These are phyloP conservation scores for Lipomyces oligophaga DNA, from an alignment of 805 yeast species.

Conservation along the genomic window DNA sequence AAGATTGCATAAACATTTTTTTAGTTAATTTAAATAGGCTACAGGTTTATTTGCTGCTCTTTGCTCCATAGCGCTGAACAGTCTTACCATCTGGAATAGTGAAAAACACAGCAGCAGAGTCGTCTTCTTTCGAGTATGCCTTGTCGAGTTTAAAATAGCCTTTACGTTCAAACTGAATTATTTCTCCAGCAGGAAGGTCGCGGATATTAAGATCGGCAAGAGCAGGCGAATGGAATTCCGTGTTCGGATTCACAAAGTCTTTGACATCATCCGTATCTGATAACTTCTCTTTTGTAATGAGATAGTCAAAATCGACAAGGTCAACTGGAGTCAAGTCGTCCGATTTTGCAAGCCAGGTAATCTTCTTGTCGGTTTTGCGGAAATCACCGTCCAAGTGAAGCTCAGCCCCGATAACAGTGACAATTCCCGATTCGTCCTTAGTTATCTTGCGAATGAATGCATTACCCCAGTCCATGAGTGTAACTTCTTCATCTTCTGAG, in stretches of 20 bases:
- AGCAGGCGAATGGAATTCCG: slow-evolving; percentile 78
- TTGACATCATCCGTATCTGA: slow-evolving; percentile 93
- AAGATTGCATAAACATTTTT: background rate
- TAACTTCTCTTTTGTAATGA: slow-evolving; percentile 89
- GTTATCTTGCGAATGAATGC: slow-evolving; percentile 68
- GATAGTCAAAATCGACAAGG: slow-evolving; percentile 87
- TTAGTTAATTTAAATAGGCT: slow-evolving; percentile 34
- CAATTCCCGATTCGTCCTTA: slow-evolving; percentile 55
- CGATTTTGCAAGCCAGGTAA: slow-evolving; percentile 91
- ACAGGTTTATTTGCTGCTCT: too few relatives aligned
- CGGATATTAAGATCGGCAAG: slow-evolving; percentile 76
- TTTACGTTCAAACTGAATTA: slow-evolving; percentile 94
- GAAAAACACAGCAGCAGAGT: slow-evolving; percentile 53
- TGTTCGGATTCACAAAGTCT: slow-evolving; percentile 81
- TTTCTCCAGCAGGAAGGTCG: slow-evolving; percentile 75
- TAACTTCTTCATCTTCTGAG: slow-evolving; percentile 82
- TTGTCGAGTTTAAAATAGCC: slow-evolving; percentile 86
- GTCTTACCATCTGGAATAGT: slow-evolving; percentile 95
- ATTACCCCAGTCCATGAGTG: slow-evolving; percentile 99
- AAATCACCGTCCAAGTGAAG: slow-evolving; percentile 93
- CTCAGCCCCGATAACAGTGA: slow-evolving; percentile 65
- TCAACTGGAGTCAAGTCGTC: slow-evolving; percentile 67
- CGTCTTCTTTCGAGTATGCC: slow-evolving; percentile 48
- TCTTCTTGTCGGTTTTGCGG: slow-evolving; percentile 90
- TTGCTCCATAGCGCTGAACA: slow-evolving; percentile 70